Base-by-base conservation (phyloP, 768 basidiomycete species). In the Grammothele lineata region DNA sequence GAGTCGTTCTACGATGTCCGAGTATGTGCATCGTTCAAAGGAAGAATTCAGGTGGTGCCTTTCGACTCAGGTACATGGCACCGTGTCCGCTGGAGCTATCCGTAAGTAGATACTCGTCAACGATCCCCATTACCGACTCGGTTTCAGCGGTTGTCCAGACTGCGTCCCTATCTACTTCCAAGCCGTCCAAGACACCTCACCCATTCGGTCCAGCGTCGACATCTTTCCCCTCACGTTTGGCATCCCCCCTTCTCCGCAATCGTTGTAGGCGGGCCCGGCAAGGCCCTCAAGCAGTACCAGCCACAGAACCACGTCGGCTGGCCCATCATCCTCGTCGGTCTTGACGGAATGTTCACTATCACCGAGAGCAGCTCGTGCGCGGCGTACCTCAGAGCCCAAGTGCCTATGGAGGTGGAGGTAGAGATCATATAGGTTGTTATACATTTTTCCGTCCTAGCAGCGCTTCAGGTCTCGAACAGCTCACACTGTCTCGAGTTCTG, bases 91-190 rank as follows among this genome's bases (percentile, higher is more conserved):
- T 11, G 43, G 51, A 35, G 51, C 45, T 6, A 40, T 60, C 14
- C 40, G 45, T 25, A 49, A 48, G 12, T 34, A 60, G 2, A 25
- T 54, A 2, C 32, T 47, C 18, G 47, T 60, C 9, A 67, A 64
- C 66, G 42, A 38, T 57, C 40, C 8, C n/a, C 41, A 51, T 41
- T 32, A 18, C 26, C 18, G 36, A 36, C 18, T 26, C 43, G 7
- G 23, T 15, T 2, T 26, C 8, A 27, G 25, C n/a, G 15, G 14
- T 3, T 11, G 17, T 5, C 26, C 56, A 68, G 70, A 70, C 50
- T 74, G 70, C 50, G 53, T 69, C 3, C 71, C 71, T 2, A 65
- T 71, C 8, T 76, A 69, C 54, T 74, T 71, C 51, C 74, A 76
- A 52, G 71, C 72, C 1, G 67, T 64, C 51, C 64, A 63, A 45